These are phyloP conservation scores for Lonicera japonica DNA, from an alignment of 129 eudicot genomes.

Conservation along the genomic window DNA sequence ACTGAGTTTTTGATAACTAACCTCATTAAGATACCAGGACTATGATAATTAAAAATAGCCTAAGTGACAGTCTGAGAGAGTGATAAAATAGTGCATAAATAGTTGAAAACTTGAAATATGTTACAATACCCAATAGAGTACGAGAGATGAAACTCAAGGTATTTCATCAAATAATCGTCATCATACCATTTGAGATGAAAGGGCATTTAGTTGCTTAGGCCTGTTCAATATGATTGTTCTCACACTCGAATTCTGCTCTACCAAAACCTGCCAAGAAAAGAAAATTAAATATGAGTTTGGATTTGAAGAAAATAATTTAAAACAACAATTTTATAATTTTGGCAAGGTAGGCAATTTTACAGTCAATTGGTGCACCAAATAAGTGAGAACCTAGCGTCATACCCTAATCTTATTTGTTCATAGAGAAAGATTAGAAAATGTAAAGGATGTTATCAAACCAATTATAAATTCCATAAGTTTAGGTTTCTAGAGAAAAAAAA, in stretches of 20 bases:
- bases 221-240: conserved; percentile 58
- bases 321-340: no score
- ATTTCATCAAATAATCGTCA: neutral
- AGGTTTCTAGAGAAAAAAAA: neutral
- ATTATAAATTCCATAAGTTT: neutral
- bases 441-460: neutral
- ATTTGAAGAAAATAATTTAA: no score
- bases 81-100: no score
- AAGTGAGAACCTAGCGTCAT: neutral
- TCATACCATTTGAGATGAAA: conserved; percentile 65
- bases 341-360: neutral
- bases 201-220: conserved; percentile 85
- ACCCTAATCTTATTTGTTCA: no score
- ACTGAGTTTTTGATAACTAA: no score
- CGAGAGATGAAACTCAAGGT: no score
- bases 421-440: no score
- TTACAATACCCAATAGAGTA: no score
- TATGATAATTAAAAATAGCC: no score
- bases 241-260: conserved; percentile 42
- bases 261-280: conserved; percentile 50
- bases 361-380: neutral
- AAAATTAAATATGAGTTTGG: neutral
- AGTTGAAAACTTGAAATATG: no score
- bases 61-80: no score
- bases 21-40: no score